These are phyloP conservation scores for Elaeis oleifera DNA, from an alignment of 202 grass and related monocot genomes.

Conservation along the genomic window DNA sequence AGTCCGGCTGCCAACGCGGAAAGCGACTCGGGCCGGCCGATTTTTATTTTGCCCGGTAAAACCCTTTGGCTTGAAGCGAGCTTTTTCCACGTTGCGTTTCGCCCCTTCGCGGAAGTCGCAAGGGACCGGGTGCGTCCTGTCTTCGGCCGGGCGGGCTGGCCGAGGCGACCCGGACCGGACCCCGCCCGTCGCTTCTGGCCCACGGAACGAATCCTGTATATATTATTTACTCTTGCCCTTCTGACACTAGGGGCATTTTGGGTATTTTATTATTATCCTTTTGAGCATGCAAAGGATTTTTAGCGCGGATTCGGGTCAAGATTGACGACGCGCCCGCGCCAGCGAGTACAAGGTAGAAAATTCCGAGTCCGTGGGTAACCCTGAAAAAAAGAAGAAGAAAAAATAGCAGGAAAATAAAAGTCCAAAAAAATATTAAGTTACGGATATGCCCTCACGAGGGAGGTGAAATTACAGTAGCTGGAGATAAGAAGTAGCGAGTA, in stretches of 20 bases:
- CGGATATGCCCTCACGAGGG: too few species aligned
- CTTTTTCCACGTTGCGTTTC: background rate
- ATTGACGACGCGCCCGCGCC: slow-evolving; percentile 27
- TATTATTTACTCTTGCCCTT: background rate
- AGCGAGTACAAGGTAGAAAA: slow-evolving; percentile 5
- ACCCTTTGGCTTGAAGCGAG: slow-evolving; percentile 8
- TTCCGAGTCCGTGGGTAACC: slow-evolving; percentile 3
- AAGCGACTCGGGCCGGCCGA: slow-evolving; percentile 11
- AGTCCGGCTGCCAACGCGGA: slow-evolving; percentile 37
- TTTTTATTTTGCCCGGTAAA: slow-evolving; percentile 22
- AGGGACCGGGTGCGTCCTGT: too few species aligned
- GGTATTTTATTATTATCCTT: background rate
- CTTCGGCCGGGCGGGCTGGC: background rate
- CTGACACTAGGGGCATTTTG: background rate
- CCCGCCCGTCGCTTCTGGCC: background rate
- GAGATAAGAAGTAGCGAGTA: too few species aligned
- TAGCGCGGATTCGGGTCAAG: slow-evolving; percentile 13
- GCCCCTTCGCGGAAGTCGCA: too few species aligned
- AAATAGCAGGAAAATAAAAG: background rate
- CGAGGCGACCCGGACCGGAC: slow-evolving; percentile 3
- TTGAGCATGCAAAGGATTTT: too few species aligned
- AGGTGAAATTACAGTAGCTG: too few species aligned
- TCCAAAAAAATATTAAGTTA: too few species aligned
- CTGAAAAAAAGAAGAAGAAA: background rate
- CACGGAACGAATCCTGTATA: background rate